Conservation (phyloP, 345 rosid genomes). For the Eucalyptus cloeziana region DNA sequence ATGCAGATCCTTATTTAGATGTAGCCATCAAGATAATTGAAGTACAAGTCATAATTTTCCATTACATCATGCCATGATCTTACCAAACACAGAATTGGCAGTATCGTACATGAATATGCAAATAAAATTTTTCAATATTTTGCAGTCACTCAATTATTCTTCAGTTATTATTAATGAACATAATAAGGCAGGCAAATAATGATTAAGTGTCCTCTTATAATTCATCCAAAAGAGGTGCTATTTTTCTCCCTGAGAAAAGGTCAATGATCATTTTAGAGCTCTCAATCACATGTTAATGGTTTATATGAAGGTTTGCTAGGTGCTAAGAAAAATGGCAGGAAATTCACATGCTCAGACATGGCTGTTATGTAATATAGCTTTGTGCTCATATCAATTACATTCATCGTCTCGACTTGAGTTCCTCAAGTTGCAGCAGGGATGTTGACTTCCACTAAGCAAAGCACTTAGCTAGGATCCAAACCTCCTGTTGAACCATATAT, state of each 20-base stretch:
- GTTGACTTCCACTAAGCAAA: background rate
- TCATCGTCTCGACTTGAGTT: background rate
- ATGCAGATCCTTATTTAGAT: background rate
- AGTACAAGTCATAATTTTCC: background rate
- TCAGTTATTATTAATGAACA: background rate
- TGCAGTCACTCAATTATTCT: background rate
- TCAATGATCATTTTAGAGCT: background rate
- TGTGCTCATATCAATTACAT: background rate
- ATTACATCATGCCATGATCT: background rate
- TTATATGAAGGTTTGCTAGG: background rate
- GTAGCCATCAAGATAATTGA: background rate
- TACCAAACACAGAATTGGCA: background rate
- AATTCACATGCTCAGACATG: background rate
- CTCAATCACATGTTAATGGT: background rate
- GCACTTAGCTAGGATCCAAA: background rate
- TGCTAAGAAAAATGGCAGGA: background rate
- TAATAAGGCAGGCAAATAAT: background rate
- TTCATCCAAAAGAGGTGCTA: background rate
- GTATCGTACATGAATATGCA: background rate
- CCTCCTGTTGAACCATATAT: background rate
- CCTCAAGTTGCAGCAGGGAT: background rate
- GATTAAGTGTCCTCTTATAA: background rate
- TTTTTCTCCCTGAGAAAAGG: background rate
- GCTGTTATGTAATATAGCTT: background rate
- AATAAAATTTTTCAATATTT: background rate